Base-by-base conservation (phyloP, 1,139 yeast species). In the Blastobotrys elegans region DNA sequence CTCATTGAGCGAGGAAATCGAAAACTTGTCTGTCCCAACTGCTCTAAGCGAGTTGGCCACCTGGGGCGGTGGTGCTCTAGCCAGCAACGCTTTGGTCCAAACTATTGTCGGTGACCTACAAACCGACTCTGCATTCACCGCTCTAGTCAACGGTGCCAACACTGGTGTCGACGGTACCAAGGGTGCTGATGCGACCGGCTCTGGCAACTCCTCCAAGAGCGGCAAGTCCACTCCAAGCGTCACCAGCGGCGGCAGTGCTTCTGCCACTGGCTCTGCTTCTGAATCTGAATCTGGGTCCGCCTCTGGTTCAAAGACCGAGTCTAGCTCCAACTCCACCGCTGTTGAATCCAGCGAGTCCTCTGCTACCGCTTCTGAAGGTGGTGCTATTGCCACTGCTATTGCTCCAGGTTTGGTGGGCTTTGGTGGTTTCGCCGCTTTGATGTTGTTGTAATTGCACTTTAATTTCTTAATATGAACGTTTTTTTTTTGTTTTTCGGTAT, bases 211-310 rank as follows among this genome's bases (percentile, higher is more conserved):
- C 10, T 6, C 11, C 21, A 26, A 14, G 18, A 18, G 40, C 18
- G 41, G 24, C 33, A 32, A 14, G 18, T 11, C 13, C 18, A n/a
- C 35, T 32, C 21, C 37, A 8, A 22, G 22, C 13, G 21, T n/a
- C 13, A 35, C 34, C 26, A 24, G 27, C n/a, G 36, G 39, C 38
- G 43, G 24, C 40, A 32, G 44, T 32, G 48, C 39, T 22, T 32
- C 44, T 17, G 48, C 24, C 37, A 24, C 40, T 39, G 44, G 44
- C 26, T 34, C 45, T 30, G 26, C 41, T 24, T 27, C 45, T 14
- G 42, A 24, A 8, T 33, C 44, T 11, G 35, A 17, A 14, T 34
- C 45, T 30, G 26, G 36, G 21, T 27, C 45, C 13, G 42, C 32
- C 11, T 33, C 44, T 11, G 44, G 40, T 17, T 39, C 48, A 5